Base-by-base conservation (phyloP, 2,329 filamentous ascomycete genomes). In the Pseudocercospora fijiensis region DNA sequence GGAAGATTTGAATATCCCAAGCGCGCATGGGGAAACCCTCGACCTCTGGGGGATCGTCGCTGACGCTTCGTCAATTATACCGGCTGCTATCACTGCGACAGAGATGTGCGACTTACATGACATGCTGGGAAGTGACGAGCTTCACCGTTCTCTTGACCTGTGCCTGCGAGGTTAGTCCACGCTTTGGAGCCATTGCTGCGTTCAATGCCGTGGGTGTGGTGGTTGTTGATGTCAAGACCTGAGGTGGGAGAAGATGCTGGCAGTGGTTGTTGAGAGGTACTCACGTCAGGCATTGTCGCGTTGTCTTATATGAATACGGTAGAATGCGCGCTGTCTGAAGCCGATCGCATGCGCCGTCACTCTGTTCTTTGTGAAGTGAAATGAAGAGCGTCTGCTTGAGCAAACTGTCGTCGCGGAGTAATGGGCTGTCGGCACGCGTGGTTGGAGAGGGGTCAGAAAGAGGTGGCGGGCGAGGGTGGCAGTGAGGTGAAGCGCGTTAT, bases 11-110 rank as follows among this genome's bases (percentile, higher is more conserved):
- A 76, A 98, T 90, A 70, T 86, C 92, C 95, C 95, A 99, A 79
- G 87, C 84, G 77, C 95, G 89, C 86, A 97, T 93, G 10, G 95
- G 95, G 74, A 93, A 96, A 2, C 92, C 92, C 72, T 93, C 90
- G 69, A 92, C 85, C 43, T 89, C 90, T 13, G 91, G 90, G 20
- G 90, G 88, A 76, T 93, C 92, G 74, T 91, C 86, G 75, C 90
- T 92, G 75, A 49, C 59, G 11, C 26, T 8, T 28, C 51, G 62
- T 71, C 57, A 71, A 66, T 65, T 43, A 13, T 18, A 20, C 28
- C n/a, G n/a, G 51, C 18, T 24, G 18, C 24, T 49, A 10, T 18
- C 41, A 61, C 33, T 59, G 56, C 37, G 41, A 26, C 55, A 41
- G 22, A 57, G 18, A 56, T 45, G 27, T 63, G 61, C 47, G 37